Evolutionary conservation across 306 rosid genomes (phyloP).

Genomic region (Corylus americana): DNA sequence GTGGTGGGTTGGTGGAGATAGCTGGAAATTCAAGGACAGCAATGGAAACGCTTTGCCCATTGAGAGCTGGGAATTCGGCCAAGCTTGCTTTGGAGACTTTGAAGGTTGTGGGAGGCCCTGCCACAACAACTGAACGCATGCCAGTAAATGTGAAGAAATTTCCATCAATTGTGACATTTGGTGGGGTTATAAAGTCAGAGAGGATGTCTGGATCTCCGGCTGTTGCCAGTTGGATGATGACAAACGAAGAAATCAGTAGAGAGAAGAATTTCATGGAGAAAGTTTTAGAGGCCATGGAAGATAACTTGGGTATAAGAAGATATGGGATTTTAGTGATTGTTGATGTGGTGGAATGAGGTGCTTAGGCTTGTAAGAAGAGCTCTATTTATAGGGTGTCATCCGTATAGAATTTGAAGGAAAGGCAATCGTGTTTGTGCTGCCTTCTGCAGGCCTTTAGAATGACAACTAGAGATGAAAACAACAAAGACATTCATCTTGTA

Average conservation of each 20-base stretch:
- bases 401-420: no score
- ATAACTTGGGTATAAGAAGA: not conserved
- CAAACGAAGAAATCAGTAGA: conserved; percentile 14
- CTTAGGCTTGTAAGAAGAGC: not conserved
- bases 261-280: conserved; percentile 23
- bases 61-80: conserved; percentile 47
- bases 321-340: not conserved
- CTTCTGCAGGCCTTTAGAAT: not conserved
- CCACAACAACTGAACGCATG: conserved; percentile 19
- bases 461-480: not conserved
- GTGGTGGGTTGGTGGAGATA: conserved; percentile 45
- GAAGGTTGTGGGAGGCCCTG: conserved; percentile 23
- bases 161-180: conserved; percentile 12
- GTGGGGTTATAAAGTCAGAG: conserved; percentile 36
- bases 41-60: conserved; percentile 57
- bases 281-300: not conserved
- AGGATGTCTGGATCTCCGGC: conserved; percentile 54
- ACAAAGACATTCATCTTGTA: not conserved
- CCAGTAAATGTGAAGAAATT: conserved; percentile 55
- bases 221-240: conserved; percentile 23
- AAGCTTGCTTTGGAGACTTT: conserved; percentile 38
- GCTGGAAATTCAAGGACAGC: conserved; percentile 45
- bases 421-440: not conserved
- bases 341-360: not conserved
- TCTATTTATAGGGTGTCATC: not conserved